Evolutionary conservation across 139 green algal genomes (phyloP).

Genomic region (Zygnema circumcarinatum): DNA sequence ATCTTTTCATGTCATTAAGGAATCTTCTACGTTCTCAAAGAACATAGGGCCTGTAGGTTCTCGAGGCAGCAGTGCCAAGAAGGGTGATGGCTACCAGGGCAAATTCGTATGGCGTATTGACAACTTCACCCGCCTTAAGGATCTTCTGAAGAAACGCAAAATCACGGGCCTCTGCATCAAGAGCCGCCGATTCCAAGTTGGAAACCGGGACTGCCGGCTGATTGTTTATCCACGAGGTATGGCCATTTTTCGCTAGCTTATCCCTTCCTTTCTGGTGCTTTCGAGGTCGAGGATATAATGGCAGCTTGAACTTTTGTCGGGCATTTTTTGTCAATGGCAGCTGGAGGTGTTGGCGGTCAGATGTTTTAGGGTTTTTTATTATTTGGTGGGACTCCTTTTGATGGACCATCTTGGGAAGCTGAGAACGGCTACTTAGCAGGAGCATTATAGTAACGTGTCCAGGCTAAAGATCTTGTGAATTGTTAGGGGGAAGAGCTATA

Average conservation of each 20-base stretch:
- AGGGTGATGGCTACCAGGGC: conserved; percentile 64
- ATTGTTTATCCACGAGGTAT: conserved; percentile 77
- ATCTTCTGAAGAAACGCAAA: conserved; percentile 82
- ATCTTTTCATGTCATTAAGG: conserved; percentile 74
- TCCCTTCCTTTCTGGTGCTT: background rate
- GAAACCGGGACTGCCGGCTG: conserved; percentile 71
- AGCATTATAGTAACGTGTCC: too few relatives aligned
- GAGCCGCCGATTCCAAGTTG: conserved; percentile 72
- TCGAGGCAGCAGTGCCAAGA: conserved; percentile 31
- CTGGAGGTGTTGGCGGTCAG: too few relatives aligned
- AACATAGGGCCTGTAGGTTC: conserved; percentile 27
- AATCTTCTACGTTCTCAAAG: conserved; percentile 67
- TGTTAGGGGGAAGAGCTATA: too few relatives aligned
- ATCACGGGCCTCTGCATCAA: conserved; percentile 83
- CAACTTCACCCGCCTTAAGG: conserved; percentile 80
- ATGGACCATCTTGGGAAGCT: too few relatives aligned
- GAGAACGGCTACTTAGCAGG: too few relatives aligned
- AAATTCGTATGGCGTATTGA: conserved; percentile 78
- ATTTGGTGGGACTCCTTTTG: too few relatives aligned
- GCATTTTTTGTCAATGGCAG: too few relatives aligned
- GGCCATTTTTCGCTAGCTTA: background rate
- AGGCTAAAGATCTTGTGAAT: too few relatives aligned
- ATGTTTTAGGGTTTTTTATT: too few relatives aligned
- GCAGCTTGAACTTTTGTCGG: too few relatives aligned
- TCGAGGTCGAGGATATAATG: too few relatives aligned